phyloP scores from a whole-genome alignment of 345 rosid species.

The Gossypium herbaceum region DNA sequence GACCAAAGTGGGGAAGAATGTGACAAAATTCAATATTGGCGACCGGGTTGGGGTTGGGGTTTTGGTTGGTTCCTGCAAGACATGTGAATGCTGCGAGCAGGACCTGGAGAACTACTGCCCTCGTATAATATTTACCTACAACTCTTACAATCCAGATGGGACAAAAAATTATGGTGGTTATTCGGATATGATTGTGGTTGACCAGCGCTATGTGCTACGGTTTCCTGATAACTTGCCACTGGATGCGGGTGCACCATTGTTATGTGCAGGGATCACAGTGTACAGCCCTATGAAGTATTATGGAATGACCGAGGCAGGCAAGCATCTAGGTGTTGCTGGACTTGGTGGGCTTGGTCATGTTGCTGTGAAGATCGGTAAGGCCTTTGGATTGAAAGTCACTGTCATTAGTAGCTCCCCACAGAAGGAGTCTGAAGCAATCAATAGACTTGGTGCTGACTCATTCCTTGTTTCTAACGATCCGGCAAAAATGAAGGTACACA shows the following conservation, averaged over 20 bases:
- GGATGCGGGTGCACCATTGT: slow-evolving; percentile 67
- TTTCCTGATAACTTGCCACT: slow-evolving; percentile 63
- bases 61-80: slow-evolving; percentile 61
- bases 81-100: slow-evolving; percentile 66
- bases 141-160: slow-evolving; percentile 46
- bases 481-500: slow-evolving; percentile 56
- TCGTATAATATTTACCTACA: slow-evolving; percentile 46
- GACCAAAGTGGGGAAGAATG: slow-evolving; percentile 58
- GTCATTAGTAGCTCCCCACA: slow-evolving; percentile 66
- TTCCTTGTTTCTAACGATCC: slow-evolving; percentile 59
- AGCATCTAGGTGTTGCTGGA: slow-evolving; percentile 84
- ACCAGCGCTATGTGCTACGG: slow-evolving; percentile 60
- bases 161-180: slow-evolving; percentile 70
- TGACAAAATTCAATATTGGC: slow-evolving; percentile 57
- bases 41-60: slow-evolving; percentile 83
- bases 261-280: slow-evolving; percentile 88
- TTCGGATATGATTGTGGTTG: slow-evolving; percentile 64
- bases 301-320: slow-evolving; percentile 77
- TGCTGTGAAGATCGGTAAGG: slow-evolving; percentile 82
- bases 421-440: slow-evolving; percentile 53
- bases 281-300: slow-evolving; percentile 90
- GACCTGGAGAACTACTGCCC: slow-evolving; percentile 80
- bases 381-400: slow-evolving; percentile 81
- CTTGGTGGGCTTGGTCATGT: slow-evolving; percentile 93
- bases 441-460: slow-evolving; percentile 54